Percentiles rank a stretch among this genome's conserved stretches.
phyloP scores from a whole-genome alignment of 495 filamentous ascomycete species.

The Trichoderma reesei region DNA sequence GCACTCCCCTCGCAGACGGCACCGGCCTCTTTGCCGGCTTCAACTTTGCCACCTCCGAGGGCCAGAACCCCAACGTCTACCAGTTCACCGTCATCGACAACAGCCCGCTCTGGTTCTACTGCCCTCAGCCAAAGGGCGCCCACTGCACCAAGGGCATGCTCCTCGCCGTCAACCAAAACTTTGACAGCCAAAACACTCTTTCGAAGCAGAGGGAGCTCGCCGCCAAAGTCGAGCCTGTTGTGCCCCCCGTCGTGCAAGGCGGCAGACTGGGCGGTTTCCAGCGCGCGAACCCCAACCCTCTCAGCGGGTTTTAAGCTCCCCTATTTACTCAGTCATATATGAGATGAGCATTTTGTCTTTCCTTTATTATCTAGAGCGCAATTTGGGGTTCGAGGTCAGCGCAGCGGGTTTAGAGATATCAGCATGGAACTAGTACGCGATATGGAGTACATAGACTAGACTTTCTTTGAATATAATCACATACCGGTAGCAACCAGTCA shows the following conservation, averaged over 20 bases:
- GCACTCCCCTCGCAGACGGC: slow-evolving; percentile 13
- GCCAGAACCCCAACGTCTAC: slow-evolving; percentile 13
- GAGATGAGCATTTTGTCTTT: too few species aligned
- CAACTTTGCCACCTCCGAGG: slow-evolving; percentile 11
- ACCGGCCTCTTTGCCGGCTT: slow-evolving; percentile 15
- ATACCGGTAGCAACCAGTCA: too few species aligned
- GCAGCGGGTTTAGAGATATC: too few species aligned
- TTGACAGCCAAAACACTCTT: slow-evolving; percentile 10
- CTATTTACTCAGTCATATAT: too few species aligned
- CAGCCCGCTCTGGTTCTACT: slow-evolving; percentile 33
- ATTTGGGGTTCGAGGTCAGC: too few species aligned
- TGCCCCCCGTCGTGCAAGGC: slow-evolving; percentile 11
- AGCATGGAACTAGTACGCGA: too few species aligned
- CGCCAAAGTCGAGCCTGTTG: background rate
- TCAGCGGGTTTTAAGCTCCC: slow-evolving; percentile 12
- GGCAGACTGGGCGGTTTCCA: background rate
- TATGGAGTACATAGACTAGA: too few species aligned
- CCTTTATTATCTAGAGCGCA: too few species aligned
- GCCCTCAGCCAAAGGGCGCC: slow-evolving; percentile 23
- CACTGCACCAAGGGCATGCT: slow-evolving; percentile 32
- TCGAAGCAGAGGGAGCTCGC: slow-evolving; percentile 12
- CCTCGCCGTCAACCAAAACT: slow-evolving; percentile 26
- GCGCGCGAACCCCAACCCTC: slow-evolving; percentile 13
- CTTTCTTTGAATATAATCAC: too few species aligned
- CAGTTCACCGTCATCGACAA: slow-evolving; percentile 25